Conservation (phyloP, 306 rosid species). For the Cicer yamashitae region DNA sequence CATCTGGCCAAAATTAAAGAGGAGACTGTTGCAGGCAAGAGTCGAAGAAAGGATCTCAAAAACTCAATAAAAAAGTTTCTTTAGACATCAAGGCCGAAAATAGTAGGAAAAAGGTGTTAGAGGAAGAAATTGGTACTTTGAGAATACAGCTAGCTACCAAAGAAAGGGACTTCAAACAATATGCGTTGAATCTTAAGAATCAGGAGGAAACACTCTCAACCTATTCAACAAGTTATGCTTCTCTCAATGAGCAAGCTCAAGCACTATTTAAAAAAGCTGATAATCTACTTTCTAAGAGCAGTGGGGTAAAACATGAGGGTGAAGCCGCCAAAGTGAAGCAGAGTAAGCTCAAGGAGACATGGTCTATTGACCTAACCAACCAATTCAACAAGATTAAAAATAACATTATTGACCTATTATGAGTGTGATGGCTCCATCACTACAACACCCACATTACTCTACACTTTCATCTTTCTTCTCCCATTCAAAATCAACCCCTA, state of each 20-base stretch:
- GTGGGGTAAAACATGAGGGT: constrained; percentile 11
- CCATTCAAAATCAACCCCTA: too few species aligned
- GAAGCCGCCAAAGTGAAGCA: background rate
- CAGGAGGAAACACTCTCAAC: background rate
- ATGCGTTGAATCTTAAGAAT: constrained; percentile 7
- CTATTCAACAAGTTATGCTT: background rate
- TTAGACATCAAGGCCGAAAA: background rate
- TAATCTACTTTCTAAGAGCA: background rate
- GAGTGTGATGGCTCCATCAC: too few species aligned
- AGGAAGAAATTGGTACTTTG: background rate
- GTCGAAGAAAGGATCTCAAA: background rate
- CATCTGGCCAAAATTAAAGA: background rate
- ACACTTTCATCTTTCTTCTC: too few species aligned
- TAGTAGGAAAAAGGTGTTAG: constrained; percentile 12
- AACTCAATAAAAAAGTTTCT: constrained; percentile 4
- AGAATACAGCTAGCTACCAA: constrained; percentile 1
- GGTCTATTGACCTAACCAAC: constrained; percentile 20
- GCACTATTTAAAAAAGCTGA: background rate
- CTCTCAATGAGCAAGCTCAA: background rate
- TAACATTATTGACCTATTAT: background rate
- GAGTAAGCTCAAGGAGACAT: background rate
- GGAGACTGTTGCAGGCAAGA: background rate
- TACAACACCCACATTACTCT: too few species aligned
- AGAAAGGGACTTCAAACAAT: constrained; percentile 3
- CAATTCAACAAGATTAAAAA: background rate